phyloP scores from a whole-genome alignment of 805 yeast genomes.

The Metschnikowia reukaufii region DNA sequence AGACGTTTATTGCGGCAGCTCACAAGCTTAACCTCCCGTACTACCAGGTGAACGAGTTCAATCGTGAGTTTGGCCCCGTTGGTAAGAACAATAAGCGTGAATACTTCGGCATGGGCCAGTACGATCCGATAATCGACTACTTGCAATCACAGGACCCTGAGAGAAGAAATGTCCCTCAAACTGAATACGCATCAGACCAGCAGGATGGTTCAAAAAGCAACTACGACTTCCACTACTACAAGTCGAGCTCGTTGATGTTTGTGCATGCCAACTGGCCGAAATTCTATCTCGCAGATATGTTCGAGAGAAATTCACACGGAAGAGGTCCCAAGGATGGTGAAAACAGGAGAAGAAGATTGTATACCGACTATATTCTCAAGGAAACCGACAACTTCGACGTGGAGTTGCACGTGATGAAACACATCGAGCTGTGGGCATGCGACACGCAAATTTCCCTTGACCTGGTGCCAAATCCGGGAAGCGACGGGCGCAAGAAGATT shows the following conservation, averaged over 20 bases:
- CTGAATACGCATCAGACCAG: constrained; percentile 21
- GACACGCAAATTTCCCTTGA: constrained; percentile 22
- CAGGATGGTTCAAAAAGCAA: constrained; percentile 25
- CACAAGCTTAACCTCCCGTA: constrained; percentile 37
- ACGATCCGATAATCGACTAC: constrained; percentile 36
- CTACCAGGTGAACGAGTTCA: constrained; percentile 39
- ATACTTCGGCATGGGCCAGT: constrained; percentile 38
- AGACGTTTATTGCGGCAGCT: constrained; percentile 43
- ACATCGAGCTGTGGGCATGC: constrained; percentile 32
- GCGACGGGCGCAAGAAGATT: constrained; percentile 24
- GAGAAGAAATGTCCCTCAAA: background rate
- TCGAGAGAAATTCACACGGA: constrained; percentile 25
- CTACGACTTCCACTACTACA: constrained; percentile 32
- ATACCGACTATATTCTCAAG: constrained; percentile 24
- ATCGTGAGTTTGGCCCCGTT: constrained; percentile 38
- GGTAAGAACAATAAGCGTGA: constrained; percentile 25
- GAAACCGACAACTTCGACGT: constrained; percentile 31
- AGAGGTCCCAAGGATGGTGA: constrained; percentile 28
- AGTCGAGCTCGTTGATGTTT: constrained; percentile 29
- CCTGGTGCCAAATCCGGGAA: constrained; percentile 23
- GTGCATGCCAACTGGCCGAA: constrained; percentile 44
- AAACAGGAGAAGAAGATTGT: constrained; percentile 29
- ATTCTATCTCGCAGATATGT: constrained; percentile 27
- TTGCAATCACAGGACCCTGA: constrained; percentile 16
- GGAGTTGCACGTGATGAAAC: constrained; percentile 29